Conservation (phyloP, 306 rosid genomes). For the Quercus cerris region DNA sequence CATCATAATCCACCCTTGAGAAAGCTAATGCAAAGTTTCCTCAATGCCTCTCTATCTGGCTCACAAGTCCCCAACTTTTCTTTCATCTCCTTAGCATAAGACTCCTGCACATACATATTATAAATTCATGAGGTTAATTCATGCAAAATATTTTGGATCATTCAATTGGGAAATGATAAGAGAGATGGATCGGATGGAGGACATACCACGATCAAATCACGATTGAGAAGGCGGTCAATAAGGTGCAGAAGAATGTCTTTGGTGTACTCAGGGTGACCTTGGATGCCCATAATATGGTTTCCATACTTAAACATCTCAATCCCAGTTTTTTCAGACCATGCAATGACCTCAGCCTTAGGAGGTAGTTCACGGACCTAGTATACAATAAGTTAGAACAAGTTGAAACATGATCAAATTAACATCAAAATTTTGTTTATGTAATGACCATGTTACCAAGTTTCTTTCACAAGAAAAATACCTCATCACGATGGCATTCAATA, state of each 20-base stretch:
- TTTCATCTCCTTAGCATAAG: conserved; percentile 46
- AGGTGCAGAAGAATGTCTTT: conserved; percentile 66
- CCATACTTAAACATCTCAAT: conserved; percentile 73
- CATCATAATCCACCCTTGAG: conserved; percentile 55
- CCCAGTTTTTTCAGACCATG: conserved; percentile 78
- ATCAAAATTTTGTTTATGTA: background rate
- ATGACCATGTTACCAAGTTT: background rate
- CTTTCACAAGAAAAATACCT: conserved; percentile 38
- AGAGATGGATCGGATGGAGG: background rate
- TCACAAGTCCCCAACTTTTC: conserved; percentile 37
- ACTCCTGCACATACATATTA: conserved; percentile 35
- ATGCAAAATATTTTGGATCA: too few relatives aligned
- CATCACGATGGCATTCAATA: conserved; percentile 75
- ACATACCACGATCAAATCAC: conserved; percentile 43
- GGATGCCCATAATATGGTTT: conserved; percentile 83
- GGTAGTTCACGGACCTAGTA: conserved; percentile 71
- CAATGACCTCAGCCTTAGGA: conserved; percentile 67
- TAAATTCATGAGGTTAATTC: background rate
- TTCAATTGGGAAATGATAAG: background rate
- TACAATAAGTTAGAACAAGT: background rate
- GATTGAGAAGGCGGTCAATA: conserved; percentile 61
- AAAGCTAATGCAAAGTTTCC: conserved; percentile 53
- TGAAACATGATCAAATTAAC: background rate
- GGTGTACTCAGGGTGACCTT: conserved; percentile 95
- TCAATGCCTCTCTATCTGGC: conserved; percentile 70